Base-by-base conservation (phyloP, 1,139 yeast species). In the Lodderomyces margitis region DNA sequence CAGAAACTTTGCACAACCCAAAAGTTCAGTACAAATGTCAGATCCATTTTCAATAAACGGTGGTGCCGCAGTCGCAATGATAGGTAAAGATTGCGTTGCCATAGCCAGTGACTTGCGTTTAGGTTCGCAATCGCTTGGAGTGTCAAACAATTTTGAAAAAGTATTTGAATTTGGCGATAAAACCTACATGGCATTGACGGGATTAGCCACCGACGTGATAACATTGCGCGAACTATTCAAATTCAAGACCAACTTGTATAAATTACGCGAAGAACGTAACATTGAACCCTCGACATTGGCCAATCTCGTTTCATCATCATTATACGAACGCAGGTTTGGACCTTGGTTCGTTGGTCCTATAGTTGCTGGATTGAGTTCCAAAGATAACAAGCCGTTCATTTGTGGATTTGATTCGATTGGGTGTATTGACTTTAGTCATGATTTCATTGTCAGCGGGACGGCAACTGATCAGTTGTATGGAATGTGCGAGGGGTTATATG, bases 41-140 rank as follows among this genome's bases (percentile, higher is more conserved):
- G 77, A 72, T 57, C 78, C 78, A 44, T 67, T 73, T 53, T 70
- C 77, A 39, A 69, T 72, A 47, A 72, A 72, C 56, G 78, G 68
- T 66, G 98, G 99, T 66, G 78, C 96, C 46, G 96, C 96, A 46
- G 95, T 94, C 33, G 98, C 98, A 52, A 94, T 94, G 99, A 84
- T 85, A 20, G 99, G 99, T 54, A 91, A 94, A 61, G 97, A 89
- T 55, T 94, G 99, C 70, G 89, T 94, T 46, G 98, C 98, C 37
- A 91, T 94, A 56, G 99, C 98, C 12, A 83, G 94, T 56, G 99
- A 94, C 67, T 73, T 92, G 58, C 82, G 98, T 58, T 74, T 94
- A 50, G 99, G 99, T 25, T 82, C 82, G 62, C 98, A 92, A 64
- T 87, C 97, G 6, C 75, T 92, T 35, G 97, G 98, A 43, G 82